Evolutionary conservation across 2,329 filamentous ascomycete species (phyloP).

Genomic region (Davidsoniella neocaledoniae): DNA sequence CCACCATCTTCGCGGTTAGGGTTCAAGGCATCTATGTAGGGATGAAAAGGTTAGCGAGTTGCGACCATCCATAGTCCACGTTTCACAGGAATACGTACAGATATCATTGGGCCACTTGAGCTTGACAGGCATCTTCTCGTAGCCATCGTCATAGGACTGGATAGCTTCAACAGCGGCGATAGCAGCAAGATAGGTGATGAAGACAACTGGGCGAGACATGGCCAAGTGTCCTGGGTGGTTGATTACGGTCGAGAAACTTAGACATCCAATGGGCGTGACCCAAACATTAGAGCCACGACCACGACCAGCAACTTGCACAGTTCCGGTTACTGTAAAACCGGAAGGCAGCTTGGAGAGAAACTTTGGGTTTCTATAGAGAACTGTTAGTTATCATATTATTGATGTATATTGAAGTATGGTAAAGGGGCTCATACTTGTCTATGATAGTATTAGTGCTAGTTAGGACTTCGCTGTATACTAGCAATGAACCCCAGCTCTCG

Average conservation of each 20-base stretch:
- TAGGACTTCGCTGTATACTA: conserved; percentile 82
- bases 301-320: conserved; percentile 72
- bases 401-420: background rate
- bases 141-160: conserved; percentile 60
- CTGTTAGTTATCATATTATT: background rate
- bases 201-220: conserved; percentile 63
- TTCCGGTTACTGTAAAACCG: conserved; percentile 78
- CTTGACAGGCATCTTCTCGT: conserved; percentile 59
- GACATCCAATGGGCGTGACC: conserved; percentile 72
- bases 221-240: conserved; percentile 64
- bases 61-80: conserved; percentile 13
- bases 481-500: conserved; percentile 53
- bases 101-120: conserved; percentile 98
- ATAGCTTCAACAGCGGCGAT: conserved; percentile 77
- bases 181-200: conserved; percentile 83
- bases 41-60: background rate
- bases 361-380: conserved; percentile 46
- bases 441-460: conserved; percentile 89
- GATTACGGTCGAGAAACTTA: conserved; percentile 80
- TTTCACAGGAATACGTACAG: conserved; percentile 30
- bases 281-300: conserved; percentile 87
- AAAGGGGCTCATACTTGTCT: conserved; percentile 47
- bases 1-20: conserved; percentile 33
- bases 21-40: conserved; percentile 44
- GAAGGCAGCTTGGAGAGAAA: conserved; percentile 60